These are phyloP conservation scores for Alnus glutinosa DNA, from an alignment of 306 rosid species.

Conservation along the genomic window DNA sequence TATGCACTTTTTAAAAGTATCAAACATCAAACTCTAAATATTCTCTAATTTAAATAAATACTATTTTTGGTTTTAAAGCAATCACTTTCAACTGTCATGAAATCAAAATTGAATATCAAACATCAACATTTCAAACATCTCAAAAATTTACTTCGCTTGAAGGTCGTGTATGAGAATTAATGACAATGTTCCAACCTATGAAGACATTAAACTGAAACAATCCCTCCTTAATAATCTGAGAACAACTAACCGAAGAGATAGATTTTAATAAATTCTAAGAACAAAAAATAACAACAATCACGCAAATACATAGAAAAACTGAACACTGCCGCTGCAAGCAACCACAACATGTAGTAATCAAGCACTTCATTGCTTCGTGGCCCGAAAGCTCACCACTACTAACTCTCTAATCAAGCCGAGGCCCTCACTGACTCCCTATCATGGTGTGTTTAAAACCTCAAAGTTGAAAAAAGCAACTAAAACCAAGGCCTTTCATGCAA, in stretches of 20 bases:
- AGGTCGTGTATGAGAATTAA: too few relatives aligned
- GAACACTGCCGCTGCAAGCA: conserved; percentile 15
- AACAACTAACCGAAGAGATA: conserved; percentile 4
- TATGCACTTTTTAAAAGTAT: too few relatives aligned
- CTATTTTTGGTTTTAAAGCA: too few relatives aligned
- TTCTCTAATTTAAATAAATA: too few relatives aligned
- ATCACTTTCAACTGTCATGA: too few relatives aligned
- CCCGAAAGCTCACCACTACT: background rate
- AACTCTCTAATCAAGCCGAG: background rate
- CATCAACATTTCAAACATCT: too few relatives aligned
- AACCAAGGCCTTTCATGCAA: conserved; percentile 10
- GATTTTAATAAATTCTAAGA: background rate
- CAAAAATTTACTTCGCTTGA: too few relatives aligned
- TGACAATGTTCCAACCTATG: background rate
- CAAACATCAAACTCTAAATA: too few relatives aligned
- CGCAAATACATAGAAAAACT: conserved; percentile 13
- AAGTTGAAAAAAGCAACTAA: background rate
- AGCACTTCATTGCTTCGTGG: conserved; percentile 4
- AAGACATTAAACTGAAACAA: background rate
- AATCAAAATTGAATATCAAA: too few relatives aligned
- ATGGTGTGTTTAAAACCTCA: conserved; percentile 4
- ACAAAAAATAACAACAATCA: background rate
- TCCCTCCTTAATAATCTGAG: background rate
- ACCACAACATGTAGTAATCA: conserved; percentile 15
- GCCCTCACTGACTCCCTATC: background rate